Evolutionary conservation across 2,329 filamentous ascomycete genomes (phyloP).

Genomic region (Cercospora brassicicola): DNA sequence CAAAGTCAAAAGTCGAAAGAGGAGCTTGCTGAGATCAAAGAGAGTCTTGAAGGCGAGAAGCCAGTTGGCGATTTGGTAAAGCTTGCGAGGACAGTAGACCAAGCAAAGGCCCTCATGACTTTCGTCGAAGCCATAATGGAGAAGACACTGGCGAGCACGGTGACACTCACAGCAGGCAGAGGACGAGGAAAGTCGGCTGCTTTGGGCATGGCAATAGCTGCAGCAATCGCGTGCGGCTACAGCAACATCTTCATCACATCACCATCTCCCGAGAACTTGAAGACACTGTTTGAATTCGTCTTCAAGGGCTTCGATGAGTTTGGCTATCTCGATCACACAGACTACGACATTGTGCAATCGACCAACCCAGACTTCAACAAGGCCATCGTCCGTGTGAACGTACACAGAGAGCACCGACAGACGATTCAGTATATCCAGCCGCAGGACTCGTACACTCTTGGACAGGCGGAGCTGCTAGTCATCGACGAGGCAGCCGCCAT

Average conservation of each 20-base stretch:
- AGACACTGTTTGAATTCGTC: constrained; percentile 96
- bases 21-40: constrained; percentile 84
- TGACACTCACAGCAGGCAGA: constrained; percentile 87
- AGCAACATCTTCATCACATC: constrained; percentile 99
- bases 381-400: constrained; percentile 93
- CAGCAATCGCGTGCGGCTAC: constrained; percentile 92
- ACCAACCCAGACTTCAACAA: constrained; percentile 99
- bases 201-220: constrained; percentile 88
- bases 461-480: constrained; percentile 90
- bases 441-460: constrained; percentile 90
- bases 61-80: constrained; percentile 81
- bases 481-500: constrained; percentile 98
- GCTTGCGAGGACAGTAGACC: constrained; percentile 86
- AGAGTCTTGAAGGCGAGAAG: constrained; percentile 78
- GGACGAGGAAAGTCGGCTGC: constrained; percentile 97
- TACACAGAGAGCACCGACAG: constrained; percentile 90
- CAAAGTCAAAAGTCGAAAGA: constrained; percentile 67
- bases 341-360: constrained; percentile 97
- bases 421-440: constrained; percentile 98
- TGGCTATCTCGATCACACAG: constrained; percentile 88
- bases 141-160: constrained; percentile 91
- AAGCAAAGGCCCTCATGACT: constrained; percentile 93
- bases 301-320: constrained; percentile 98
- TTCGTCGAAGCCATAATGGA: constrained; percentile 96
- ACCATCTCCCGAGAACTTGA: constrained; percentile 95